Percentiles rank a stretch among this genome's conserved stretches.
Evolutionary conservation across 2,329 filamentous ascomycete genomes (phyloP).

Genomic region (Xylaria sp.): DNA sequence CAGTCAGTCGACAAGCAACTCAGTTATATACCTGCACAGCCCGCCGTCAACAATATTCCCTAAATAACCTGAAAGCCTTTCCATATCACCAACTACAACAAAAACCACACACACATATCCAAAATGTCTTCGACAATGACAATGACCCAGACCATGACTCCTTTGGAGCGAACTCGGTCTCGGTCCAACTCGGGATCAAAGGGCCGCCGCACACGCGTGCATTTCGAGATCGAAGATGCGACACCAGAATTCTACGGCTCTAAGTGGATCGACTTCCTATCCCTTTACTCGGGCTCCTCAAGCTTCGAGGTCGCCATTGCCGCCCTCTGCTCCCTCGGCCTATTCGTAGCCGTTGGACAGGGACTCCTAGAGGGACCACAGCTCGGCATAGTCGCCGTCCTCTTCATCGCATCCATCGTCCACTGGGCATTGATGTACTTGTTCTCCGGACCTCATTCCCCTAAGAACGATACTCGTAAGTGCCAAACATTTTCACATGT

Average conservation of each 20-base stretch:
- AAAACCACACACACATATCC: slow-evolving; percentile 5
- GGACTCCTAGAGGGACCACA: slow-evolving; percentile 36
- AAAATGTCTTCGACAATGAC: slow-evolving; percentile 39
- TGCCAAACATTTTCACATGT: not conserved
- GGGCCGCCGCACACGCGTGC: slow-evolving; percentile 38
- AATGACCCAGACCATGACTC: slow-evolving; percentile 35
- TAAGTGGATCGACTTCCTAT: slow-evolving; percentile 38
- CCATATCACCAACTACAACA: slow-evolving; percentile 5
- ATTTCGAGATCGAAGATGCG: slow-evolving; percentile 40
- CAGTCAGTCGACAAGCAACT: slow-evolving; percentile 1
- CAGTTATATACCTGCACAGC: slow-evolving; percentile 7
- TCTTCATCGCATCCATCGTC: slow-evolving; percentile 34
- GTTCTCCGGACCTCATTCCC: slow-evolving; percentile 33
- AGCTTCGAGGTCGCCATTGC: slow-evolving; percentile 41
- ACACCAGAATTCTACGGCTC: slow-evolving; percentile 36
- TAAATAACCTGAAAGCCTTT: not conserved
- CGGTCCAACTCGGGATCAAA: slow-evolving; percentile 38
- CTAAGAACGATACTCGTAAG: slow-evolving; percentile 35
- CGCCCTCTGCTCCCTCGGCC: slow-evolving; percentile 37
- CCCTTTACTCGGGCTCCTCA: slow-evolving; percentile 38
- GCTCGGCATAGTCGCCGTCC: slow-evolving; percentile 34
- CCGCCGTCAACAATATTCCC: not conserved
- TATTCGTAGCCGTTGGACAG: slow-evolving; percentile 37
- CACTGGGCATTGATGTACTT: slow-evolving; percentile 39
- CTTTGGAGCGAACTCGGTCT: slow-evolving; percentile 33